These are phyloP conservation scores for Smallanthus sonchifolius DNA, from an alignment of 129 eudicot genomes.

Conservation along the genomic window DNA sequence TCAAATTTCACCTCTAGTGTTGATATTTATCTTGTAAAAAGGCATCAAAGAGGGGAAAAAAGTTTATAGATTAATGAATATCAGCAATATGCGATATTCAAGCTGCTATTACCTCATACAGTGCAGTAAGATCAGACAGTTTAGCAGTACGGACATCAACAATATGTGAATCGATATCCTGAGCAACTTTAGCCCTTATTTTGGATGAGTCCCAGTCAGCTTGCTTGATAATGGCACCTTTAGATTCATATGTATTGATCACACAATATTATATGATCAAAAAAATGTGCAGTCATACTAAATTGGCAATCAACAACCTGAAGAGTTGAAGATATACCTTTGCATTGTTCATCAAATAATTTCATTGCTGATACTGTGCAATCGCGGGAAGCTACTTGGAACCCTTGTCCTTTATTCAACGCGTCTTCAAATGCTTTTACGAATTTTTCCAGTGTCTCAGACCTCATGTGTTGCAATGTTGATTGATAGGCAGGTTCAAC, in stretches of 20 bases:
- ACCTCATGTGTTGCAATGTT: slow-evolving; percentile 72
- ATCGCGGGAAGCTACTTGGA: slow-evolving; percentile 63
- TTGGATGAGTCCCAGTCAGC: slow-evolving; percentile 79
- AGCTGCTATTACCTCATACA: slow-evolving; percentile 55
- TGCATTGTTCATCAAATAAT: slow-evolving; percentile 60
- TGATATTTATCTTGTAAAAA: background rate
- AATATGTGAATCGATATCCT: slow-evolving; percentile 78
- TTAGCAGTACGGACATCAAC: slow-evolving; percentile 56
- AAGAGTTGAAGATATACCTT: slow-evolving; percentile 42
- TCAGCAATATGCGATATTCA: background rate
- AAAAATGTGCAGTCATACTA: background rate
- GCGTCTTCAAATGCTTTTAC: slow-evolving; percentile 70
- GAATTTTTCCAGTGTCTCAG: slow-evolving; percentile 66
- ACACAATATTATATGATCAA: slow-evolving; percentile 2
- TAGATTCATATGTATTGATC: slow-evolving; percentile 1
- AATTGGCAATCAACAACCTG: background rate
- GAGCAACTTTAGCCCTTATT: slow-evolving; percentile 66
- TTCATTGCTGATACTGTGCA: slow-evolving; percentile 45
- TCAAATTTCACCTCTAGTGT: background rate
- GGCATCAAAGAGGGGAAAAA: background rate
- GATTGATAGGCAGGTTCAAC: slow-evolving; percentile 67
- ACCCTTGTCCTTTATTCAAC: slow-evolving; percentile 73
- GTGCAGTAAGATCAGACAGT: slow-evolving; percentile 62
- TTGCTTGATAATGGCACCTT: slow-evolving; percentile 70
- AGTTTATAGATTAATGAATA: background rate